These are phyloP conservation scores for Dimargaris xerosporica DNA, from an alignment of 192 early-diverging fungal genomes.

Conservation along the genomic window DNA sequence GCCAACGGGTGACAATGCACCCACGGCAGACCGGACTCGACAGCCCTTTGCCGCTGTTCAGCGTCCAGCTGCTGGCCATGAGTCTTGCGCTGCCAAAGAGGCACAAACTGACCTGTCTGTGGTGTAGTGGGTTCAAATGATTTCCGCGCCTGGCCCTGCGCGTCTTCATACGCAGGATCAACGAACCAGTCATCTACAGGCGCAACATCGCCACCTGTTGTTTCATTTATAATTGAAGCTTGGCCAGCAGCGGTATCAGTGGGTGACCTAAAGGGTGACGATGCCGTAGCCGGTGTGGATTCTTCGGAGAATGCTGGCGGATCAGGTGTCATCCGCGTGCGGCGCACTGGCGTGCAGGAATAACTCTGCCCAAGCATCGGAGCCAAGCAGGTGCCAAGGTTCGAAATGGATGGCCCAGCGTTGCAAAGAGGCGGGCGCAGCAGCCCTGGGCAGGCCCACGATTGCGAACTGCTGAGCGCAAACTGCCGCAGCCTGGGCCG, in stretches of 20 bases:
- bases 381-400: too few relatives aligned
- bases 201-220: not conserved
- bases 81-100: slow-evolving; percentile 2
- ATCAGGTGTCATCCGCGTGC: not conserved
- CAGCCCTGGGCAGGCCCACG: too few relatives aligned
- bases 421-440: too few relatives aligned
- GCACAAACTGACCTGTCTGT: not conserved
- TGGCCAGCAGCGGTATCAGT: not conserved
- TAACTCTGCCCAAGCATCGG: too few relatives aligned
- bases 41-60: not conserved
- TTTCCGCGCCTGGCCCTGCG: not conserved
- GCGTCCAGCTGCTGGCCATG: not conserved
- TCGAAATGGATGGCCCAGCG: too few relatives aligned
- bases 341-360: not conserved
- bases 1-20: not conserved
- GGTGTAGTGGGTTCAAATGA: not conserved
- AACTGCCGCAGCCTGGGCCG: too few relatives aligned
- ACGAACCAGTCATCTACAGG: slow-evolving; percentile 5
- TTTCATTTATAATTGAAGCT: not conserved
- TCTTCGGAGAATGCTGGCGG: too few relatives aligned
- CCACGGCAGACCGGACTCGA: not conserved
- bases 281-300: too few relatives aligned
- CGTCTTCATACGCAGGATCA: not conserved
- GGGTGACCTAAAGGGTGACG: too few relatives aligned
- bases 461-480: too few relatives aligned